Conservation (phyloP, 2,329 filamentous ascomycete species). For the Paracoccidioides lutzii region DNA sequence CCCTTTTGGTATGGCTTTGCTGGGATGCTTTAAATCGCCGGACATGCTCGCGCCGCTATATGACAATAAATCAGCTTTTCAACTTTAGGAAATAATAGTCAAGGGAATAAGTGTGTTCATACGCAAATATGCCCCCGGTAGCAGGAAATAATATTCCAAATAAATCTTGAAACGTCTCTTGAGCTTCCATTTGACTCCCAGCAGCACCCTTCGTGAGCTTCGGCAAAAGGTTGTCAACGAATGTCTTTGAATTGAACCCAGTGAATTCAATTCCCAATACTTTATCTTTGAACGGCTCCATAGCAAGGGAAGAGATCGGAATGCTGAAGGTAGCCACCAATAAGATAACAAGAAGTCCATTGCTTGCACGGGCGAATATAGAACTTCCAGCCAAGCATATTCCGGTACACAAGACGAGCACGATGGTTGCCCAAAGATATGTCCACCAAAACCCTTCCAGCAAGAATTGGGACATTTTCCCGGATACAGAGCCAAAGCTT, state of each 20-base stretch:
- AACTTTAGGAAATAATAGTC: conserved; percentile 42
- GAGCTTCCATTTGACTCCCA: conserved; percentile 48
- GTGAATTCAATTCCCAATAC: conserved; percentile 60
- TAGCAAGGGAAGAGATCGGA: conserved; percentile 60
- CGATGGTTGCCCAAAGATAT: conserved; percentile 61
- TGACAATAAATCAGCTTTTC: conserved; percentile 22
- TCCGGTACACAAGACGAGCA: conserved; percentile 56
- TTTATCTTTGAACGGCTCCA: conserved; percentile 52
- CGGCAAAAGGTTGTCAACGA: conserved; percentile 62
- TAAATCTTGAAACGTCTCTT: conserved; percentile 63
- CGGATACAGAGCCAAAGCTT: conserved; percentile 51
- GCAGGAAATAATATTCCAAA: conserved; percentile 79
- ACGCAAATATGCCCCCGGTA: conserved; percentile 48
- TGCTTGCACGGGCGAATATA: conserved; percentile 69
- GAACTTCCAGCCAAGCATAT: conserved; percentile 70
- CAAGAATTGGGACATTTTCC: conserved; percentile 47
- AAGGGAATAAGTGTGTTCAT: conserved; percentile 11
- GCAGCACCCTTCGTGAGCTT: conserved; percentile 48
- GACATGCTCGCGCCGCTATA: conserved; percentile 72
- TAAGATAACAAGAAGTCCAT: conserved; percentile 58
- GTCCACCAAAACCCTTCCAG: conserved; percentile 62
- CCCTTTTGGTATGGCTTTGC: conserved; percentile 72
- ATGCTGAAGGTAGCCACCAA: conserved; percentile 67
- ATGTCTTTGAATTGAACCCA: conserved; percentile 56
- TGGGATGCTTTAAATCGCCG: conserved; percentile 69